Evolutionary conservation across 306 rosid genomes (phyloP).

Genomic region (Ceratonia siliqua): DNA sequence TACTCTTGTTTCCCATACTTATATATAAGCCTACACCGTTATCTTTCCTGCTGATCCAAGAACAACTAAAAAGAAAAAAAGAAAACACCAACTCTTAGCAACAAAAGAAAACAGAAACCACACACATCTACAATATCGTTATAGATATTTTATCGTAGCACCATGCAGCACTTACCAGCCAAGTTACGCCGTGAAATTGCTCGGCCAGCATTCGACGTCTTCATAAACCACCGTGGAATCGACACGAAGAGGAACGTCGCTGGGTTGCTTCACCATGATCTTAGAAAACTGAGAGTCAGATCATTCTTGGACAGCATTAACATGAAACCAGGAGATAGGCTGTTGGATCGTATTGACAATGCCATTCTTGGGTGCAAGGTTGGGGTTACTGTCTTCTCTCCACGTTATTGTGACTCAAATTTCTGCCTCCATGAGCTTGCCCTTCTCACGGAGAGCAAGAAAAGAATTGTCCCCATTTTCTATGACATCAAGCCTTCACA

Average conservation of each 20-base stretch:
- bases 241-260: not conserved
- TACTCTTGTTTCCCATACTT: no score
- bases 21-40: no score
- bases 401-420: constrained; percentile 51
- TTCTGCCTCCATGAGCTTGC: constrained; percentile 62
- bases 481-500: constrained; percentile 40
- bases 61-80: no score
- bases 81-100: no score
- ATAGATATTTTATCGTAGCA: no score
- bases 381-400: constrained; percentile 59
- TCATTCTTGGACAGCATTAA: constrained; percentile 44
- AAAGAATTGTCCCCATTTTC: not conserved
- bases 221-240: not conserved
- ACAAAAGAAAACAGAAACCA: no score
- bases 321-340: constrained; percentile 35
- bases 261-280: not conserved
- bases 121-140: no score
- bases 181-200: no score
- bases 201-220: not conserved
- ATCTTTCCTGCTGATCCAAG: no score
- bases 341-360: constrained; percentile 43
- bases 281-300: constrained; percentile 23
- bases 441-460: constrained; percentile 42
- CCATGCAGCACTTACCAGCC: no score
- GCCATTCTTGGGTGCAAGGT: constrained; percentile 43